These are phyloP conservation scores for Saturnispora saitoi DNA, from an alignment of 805 yeast genomes.

Conservation along the genomic window DNA sequence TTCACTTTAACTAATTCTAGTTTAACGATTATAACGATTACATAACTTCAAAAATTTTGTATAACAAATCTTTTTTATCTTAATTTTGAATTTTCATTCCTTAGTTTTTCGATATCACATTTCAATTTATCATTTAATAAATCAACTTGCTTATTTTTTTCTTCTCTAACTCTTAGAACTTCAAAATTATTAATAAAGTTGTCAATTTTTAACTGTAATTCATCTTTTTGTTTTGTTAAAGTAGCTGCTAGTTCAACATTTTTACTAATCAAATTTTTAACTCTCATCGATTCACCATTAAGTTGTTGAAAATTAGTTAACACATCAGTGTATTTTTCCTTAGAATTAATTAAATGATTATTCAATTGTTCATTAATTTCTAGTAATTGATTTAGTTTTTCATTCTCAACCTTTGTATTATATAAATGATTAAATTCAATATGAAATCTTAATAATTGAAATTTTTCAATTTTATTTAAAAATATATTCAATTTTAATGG, in stretches of 20 bases:
- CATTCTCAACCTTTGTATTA: background rate
- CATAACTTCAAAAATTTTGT: background rate
- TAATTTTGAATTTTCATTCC: conserved; percentile 13
- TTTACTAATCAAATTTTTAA: conserved; percentile 19
- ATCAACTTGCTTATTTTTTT: conserved; percentile 24
- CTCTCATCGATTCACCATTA: conserved; percentile 26
- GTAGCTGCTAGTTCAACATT: conserved; percentile 17
- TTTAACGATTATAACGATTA: background rate
- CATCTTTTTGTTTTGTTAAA: conserved; percentile 9
- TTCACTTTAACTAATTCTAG: background rate
- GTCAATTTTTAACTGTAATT: conserved; percentile 15
- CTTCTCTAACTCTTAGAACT: conserved; percentile 26
- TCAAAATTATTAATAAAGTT: conserved; percentile 21
- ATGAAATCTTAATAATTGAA: background rate
- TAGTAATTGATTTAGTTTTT: background rate
- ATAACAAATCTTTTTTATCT: no score
- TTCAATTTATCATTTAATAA: conserved; percentile 20
- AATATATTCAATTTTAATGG: background rate
- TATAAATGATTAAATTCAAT: background rate
- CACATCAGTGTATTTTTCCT: conserved; percentile 20
- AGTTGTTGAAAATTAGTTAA: conserved; percentile 26
- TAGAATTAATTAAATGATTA: conserved; percentile 6
- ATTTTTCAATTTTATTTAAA: background rate
- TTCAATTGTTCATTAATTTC: background rate
- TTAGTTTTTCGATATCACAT: conserved; percentile 20